Conservation (phyloP, 371 early-diverging fungal genomes). For the Hamiltosporidium magnivora region DNA sequence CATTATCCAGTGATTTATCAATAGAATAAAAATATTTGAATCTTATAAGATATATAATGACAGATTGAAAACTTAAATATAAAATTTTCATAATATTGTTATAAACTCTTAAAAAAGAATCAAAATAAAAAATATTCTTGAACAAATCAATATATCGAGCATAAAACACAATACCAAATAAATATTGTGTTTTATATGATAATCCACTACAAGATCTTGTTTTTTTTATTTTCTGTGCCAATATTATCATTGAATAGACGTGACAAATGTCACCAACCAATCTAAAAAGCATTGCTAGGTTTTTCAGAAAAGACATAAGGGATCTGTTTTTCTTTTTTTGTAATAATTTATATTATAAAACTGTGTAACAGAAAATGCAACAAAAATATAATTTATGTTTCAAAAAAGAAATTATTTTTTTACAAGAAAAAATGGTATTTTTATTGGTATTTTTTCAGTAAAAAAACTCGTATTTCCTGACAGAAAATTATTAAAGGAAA, state of each 20-base stretch:
- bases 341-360: too few species aligned
- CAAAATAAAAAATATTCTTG: conserved; percentile 50
- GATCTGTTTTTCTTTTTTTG: too few species aligned
- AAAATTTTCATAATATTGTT: conserved; percentile 83
- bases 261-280: conserved; percentile 31
- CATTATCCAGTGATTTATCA: conserved; percentile 73
- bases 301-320: too few species aligned
- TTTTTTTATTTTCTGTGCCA: conserved; percentile 47
- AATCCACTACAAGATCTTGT: conserved; percentile 63
- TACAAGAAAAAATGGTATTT: too few species aligned
- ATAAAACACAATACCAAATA: conserved; percentile 79
- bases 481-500: too few species aligned
- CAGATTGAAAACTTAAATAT: conserved; percentile 69
- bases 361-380: too few species aligned
- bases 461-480: too few species aligned
- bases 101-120: conserved; percentile 62
- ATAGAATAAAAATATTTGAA: conserved; percentile 71
- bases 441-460: too few species aligned
- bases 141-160: conserved; percentile 88
- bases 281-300: not conserved
- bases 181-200: conserved; percentile 80
- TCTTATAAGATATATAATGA: conserved; percentile 79
- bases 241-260: conserved; percentile 34
- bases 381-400: too few species aligned
- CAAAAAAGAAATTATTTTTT: too few species aligned